Base-by-base conservation (phyloP, 1,284 basidiomycete genomes). In the Laetiporus sulphureus region DNA sequence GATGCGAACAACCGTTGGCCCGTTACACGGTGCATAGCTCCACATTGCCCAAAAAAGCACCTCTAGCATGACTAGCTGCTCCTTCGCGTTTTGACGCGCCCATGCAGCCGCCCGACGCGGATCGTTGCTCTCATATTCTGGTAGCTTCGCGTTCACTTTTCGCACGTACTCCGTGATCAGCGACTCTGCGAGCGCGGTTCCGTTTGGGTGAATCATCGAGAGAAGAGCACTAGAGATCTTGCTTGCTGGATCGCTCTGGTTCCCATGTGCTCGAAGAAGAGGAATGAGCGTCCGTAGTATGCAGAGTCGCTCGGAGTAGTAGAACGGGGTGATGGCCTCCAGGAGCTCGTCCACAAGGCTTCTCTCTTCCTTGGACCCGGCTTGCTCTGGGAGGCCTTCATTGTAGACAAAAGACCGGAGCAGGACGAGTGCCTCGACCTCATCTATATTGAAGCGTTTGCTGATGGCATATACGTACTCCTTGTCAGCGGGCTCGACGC, bases 11-110 rank as follows among this genome's bases (percentile, higher is more conserved):
- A 89, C 77, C 42, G 84, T 59, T 2, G 69, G 62, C 2, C 83
- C 83, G 27, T 69, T 71, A 50, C 86, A 81, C 0, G 80, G 65
- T 5, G 79, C 75, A 45, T 79, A 81, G n/a, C 75, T 79, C 77
- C 85, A 91, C 75, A 90, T 80, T 2, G 81, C 72, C 75, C 88
- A 89, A 59, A 93, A 94, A 23, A 91, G 68, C 25, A 91, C 75
- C 54, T 94, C 91, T 34, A 93, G 66, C 18, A 91, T 59, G 6
- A 82, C 79, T 22, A 92, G 67, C 56, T 93, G 91, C 58, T 92
- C 86, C 54, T 75, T 78, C 15, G 77, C 59, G 52, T 80, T 83
- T 56, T 91, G 89, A 59, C 88, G 91, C 15, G 81, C 83, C 82
- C 87, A 90, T 29, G 71, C 66, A 3, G 79, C 71, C 2, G 83